These are phyloP conservation scores for Claviceps sp. DNA, from an alignment of 2,329 filamentous ascomycete genomes.

Conservation along the genomic window DNA sequence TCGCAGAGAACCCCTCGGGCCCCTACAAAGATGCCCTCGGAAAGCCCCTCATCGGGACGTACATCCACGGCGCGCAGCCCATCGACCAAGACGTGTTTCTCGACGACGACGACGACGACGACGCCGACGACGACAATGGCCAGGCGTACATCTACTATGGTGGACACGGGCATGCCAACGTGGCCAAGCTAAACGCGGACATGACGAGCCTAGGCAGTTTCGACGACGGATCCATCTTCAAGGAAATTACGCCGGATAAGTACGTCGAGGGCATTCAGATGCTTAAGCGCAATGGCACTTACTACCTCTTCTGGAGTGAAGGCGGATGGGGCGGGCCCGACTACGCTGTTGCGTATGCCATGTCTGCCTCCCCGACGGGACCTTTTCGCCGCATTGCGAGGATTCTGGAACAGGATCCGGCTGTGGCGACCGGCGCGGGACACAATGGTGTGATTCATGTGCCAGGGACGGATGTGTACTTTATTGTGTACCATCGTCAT, in stretches of 20 bases:
- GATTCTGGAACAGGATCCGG: slow-evolving; percentile 26
- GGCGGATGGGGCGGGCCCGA: slow-evolving; percentile 34
- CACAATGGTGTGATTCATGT: slow-evolving; percentile 31
- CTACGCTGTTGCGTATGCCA: slow-evolving; percentile 33
- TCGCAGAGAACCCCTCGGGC: slow-evolving; percentile 20
- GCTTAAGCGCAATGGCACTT: slow-evolving; percentile 29
- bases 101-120: too few species aligned
- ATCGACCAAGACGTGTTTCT: slow-evolving; percentile 28
- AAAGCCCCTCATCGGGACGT: slow-evolving; percentile 21
- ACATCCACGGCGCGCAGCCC: slow-evolving; percentile 32
- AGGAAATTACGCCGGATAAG: slow-evolving; percentile 32
- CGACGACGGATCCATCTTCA: slow-evolving; percentile 23
- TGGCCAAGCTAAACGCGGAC: slow-evolving; percentile 28
- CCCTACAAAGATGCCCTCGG: slow-evolving; percentile 23
- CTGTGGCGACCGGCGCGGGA: slow-evolving; percentile 28
- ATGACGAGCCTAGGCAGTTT: slow-evolving; percentile 28
- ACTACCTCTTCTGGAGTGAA: slow-evolving; percentile 34
- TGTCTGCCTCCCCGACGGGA: slow-evolving; percentile 22
- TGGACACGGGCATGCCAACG: slow-evolving; percentile 23
- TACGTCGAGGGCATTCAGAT: slow-evolving; percentile 25
- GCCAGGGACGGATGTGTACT: slow-evolving; percentile 31
- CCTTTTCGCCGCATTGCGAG: slow-evolving; percentile 27
- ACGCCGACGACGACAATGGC: slow-evolving; percentile 25
- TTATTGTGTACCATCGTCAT: slow-evolving; percentile 32
- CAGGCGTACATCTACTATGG: slow-evolving; percentile 30